Evolutionary conservation across 2,329 filamentous ascomycete species (phyloP), one percentile per base, ranked within the genome.

Genomic region (Septoria petroselini): DNA sequence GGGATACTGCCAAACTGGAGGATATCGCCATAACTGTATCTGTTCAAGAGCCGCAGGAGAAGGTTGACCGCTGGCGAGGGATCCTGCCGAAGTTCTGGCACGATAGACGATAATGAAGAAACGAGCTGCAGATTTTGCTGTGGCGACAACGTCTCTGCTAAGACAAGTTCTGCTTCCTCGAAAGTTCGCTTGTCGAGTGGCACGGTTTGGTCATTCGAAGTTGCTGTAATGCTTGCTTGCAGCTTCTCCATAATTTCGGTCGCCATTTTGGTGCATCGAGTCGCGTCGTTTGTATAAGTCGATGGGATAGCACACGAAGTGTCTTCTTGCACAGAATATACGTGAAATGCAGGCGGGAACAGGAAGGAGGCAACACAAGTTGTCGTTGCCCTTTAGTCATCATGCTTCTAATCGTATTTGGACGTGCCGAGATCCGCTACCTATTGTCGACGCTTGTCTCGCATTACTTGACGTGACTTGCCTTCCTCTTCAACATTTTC

Each of bases 1-100:
- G 82, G 61, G 4, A 71, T 49, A 19, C 37, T 55, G 35, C 52
- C 53, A 14, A 58, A 42, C 12, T 41, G 62, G 33, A 73, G 73
- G 25, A 80, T 65, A 45, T 77, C 72, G 27, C 70, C 65, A 59
- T 79, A 79, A 48, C 64, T 74, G 61, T 72, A 76, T 14, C 76
- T 76, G 7, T 65, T 65, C 7, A 76, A 67, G 5, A 79, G 69
- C 52, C 74, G 75, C 43, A 72, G 71, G 15, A 78, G 73, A 21
- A 84, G 73, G 17, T 73, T 72, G 11, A 75, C 76, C 27, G 80
- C 65, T 18, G 79, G 76, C 11, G 74, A 72, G 7, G 80, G 80
- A 54, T 83, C 78, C 64, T 82, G 76, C 55, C 80, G 77, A 4
- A 83, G 66, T 4, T 73, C 66, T 7, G 76, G 74, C 14, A 82